phyloP scores from a whole-genome alignment of 192 early-diverging fungal species.

The Mortierella alpina region DNA sequence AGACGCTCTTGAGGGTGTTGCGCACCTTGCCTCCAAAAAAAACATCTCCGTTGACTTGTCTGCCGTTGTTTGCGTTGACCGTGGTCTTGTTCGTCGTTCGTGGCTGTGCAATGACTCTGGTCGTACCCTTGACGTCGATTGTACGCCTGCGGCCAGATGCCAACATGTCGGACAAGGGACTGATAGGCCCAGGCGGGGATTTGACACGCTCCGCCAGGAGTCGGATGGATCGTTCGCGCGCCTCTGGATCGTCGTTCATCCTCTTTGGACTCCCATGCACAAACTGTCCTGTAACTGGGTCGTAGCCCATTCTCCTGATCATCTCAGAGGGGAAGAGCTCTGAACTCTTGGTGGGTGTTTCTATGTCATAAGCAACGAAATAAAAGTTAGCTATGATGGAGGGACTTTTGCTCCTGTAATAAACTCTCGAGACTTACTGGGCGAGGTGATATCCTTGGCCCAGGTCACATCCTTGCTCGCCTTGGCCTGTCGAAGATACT shows the following conservation, averaged over 20 bases:
- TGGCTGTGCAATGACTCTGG: constrained; percentile 14
- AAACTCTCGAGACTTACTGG: constrained; percentile 23
- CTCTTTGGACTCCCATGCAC: constrained; percentile 45
- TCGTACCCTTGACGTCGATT: constrained; percentile 21
- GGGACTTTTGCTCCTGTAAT: neutral
- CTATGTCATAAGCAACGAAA: neutral
- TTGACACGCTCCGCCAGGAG: constrained; percentile 39
- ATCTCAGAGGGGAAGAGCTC: constrained; percentile 47
- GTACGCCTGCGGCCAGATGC: constrained; percentile 6
- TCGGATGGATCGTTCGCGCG: constrained; percentile 46
- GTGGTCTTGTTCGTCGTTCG: neutral
- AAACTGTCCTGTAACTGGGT: constrained; percentile 47
- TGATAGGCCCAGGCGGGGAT: constrained; percentile 29
- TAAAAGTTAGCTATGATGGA: neutral
- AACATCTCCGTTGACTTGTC: constrained; percentile 18
- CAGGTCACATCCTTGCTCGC: constrained; percentile 35
- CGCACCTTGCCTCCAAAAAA: constrained; percentile 10
- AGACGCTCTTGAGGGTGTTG: neutral
- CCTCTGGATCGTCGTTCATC: constrained; percentile 29
- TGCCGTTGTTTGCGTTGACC: neutral
- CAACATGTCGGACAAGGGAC: neutral
- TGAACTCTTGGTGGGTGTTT: constrained; percentile 29
- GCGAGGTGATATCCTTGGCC: constrained; percentile 48
- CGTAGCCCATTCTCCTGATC: constrained; percentile 49
- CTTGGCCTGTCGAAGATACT: constrained; percentile 42